phyloP scores from a whole-genome alignment of 1,139 yeast genomes.

The Diutina rugosa region DNA sequence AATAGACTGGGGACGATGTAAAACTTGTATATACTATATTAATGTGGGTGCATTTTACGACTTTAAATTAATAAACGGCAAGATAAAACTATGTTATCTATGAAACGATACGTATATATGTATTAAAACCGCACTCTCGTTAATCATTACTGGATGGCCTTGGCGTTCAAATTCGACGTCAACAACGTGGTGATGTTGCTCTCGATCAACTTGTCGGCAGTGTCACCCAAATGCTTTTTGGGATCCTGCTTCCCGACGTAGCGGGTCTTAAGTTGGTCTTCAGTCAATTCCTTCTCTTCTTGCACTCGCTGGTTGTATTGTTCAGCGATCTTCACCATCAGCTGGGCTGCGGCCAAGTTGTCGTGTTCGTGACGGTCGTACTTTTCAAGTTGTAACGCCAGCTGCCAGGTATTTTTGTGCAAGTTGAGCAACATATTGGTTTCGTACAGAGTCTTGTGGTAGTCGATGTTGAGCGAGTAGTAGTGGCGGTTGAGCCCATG shows the following conservation, averaged over 20 bases:
- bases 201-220: constrained; percentile 77
- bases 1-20: neutral
- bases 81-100: no score
- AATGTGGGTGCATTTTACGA: neutral
- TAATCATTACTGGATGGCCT: constrained; percentile 33
- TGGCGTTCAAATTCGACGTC: constrained; percentile 81
- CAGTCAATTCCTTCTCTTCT: constrained; percentile 82
- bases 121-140: neutral
- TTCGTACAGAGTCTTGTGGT: constrained; percentile 85
- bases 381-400: constrained; percentile 72
- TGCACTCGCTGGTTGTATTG: constrained; percentile 83
- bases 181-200: constrained; percentile 80
- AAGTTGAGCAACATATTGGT: constrained; percentile 88
- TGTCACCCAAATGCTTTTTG: constrained; percentile 87
- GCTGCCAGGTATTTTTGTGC: constrained; percentile 95
- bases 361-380: constrained; percentile 68
- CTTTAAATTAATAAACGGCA: no score
- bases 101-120: neutral
- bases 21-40: neutral
- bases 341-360: constrained; percentile 60
- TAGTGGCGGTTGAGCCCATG: constrained; percentile 97
- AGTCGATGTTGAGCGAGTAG: constrained; percentile 89
- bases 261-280: constrained; percentile 85
- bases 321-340: constrained; percentile 83
- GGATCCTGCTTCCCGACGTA: constrained; percentile 99